Conservation (phyloP, 768 basidiomycete genomes). For the Mycena chlorophos region DNA sequence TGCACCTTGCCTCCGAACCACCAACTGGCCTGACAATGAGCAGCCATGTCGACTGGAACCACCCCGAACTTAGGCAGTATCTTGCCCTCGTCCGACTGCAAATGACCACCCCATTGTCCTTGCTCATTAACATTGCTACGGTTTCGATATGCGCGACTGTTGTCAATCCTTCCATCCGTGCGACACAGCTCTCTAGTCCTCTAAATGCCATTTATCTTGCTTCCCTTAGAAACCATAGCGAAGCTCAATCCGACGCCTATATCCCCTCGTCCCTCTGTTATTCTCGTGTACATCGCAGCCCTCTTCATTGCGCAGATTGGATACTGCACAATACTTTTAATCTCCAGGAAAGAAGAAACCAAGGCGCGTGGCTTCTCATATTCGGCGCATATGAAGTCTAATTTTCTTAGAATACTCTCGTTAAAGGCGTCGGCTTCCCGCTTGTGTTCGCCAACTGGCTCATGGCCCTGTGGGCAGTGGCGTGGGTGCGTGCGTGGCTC, state of each 20-base stretch:
- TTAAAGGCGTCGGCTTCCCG: slow-evolving; percentile 77
- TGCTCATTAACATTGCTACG: slow-evolving; percentile 77
- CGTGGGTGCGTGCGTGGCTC: slow-evolving; percentile 54
- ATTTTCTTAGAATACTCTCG: slow-evolving; percentile 52
- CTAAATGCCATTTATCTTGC: too few species aligned
- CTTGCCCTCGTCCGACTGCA: slow-evolving; percentile 74
- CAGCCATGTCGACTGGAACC: slow-evolving; percentile 54
- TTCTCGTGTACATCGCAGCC: slow-evolving; percentile 59
- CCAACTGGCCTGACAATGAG: too few species aligned
- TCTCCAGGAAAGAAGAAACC: slow-evolving; percentile 73
- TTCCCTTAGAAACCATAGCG: slow-evolving; percentile 53
- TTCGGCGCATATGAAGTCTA: neutral
- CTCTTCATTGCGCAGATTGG: slow-evolving; percentile 73
- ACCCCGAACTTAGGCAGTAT: slow-evolving; percentile 66
- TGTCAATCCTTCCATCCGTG: slow-evolving; percentile 63
- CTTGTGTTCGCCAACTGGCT: slow-evolving; percentile 79
- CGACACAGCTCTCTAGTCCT: slow-evolving; percentile 18
- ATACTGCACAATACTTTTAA: slow-evolving; percentile 77
- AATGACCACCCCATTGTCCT: slow-evolving; percentile 81
- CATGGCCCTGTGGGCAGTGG: slow-evolving; percentile 77
- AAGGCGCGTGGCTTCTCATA: slow-evolving; percentile 51
- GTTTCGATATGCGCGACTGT: slow-evolving; percentile 69
- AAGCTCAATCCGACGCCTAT: slow-evolving; percentile 65
- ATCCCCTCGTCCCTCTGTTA: slow-evolving; percentile 60
- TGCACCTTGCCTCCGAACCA: neutral